These are phyloP conservation scores for Aegilops longissima DNA, from an alignment of 176 grass and related monocot species.

Conservation along the genomic window DNA sequence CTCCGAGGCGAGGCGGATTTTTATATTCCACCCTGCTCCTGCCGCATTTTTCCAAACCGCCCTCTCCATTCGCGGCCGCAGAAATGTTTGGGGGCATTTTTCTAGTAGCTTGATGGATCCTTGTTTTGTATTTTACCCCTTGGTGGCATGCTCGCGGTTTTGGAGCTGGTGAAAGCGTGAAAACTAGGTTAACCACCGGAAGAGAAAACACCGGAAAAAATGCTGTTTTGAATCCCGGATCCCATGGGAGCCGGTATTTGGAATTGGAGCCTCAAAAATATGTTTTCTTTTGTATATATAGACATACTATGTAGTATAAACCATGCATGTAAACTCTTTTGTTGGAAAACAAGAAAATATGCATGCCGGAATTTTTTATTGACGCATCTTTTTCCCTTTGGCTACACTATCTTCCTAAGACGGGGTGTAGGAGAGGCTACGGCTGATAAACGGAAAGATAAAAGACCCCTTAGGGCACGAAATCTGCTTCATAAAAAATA, in stretches of 20 bases:
- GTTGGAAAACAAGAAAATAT: too few relatives aligned
- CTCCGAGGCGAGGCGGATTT: constrained; percentile 41
- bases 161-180: too few relatives aligned
- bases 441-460: background rate
- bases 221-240: background rate
- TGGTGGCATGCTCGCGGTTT: too few relatives aligned
- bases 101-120: background rate
- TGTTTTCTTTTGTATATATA: background rate
- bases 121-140: background rate
- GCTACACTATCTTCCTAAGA: too few relatives aligned
- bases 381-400: too few relatives aligned
- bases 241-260: background rate
- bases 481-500: background rate
- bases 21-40: constrained; percentile 19
- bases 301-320: too few relatives aligned
- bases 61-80: background rate
- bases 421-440: background rate
- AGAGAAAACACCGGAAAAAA: background rate
- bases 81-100: too few relatives aligned
- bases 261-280: background rate
- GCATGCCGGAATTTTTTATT: too few relatives aligned
- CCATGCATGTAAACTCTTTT: too few relatives aligned
- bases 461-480: background rate
- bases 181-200: background rate
- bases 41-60: background rate